Evolutionary conservation across 768 basidiomycete genomes (phyloP).

Genomic region (Mycena sanguinolenta): DNA sequence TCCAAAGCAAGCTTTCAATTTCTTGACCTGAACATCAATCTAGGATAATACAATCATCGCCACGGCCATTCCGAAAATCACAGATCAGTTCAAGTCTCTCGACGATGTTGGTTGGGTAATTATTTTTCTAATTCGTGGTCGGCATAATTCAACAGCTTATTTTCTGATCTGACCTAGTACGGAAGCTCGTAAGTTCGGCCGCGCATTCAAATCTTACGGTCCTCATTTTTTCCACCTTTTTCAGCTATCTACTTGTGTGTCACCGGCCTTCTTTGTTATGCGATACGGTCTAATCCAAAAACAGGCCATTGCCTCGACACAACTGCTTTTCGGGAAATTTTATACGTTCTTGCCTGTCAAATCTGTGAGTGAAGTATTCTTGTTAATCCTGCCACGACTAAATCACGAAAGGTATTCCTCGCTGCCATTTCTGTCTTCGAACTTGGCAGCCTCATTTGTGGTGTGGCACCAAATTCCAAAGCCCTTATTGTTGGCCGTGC

Average conservation of each 20-base stretch:
- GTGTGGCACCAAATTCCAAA: constrained; percentile 34
- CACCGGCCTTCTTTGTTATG: neutral
- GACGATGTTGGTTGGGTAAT: constrained; percentile 38
- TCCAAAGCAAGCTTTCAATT: neutral
- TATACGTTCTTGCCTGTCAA: constrained; percentile 41
- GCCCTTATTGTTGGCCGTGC: constrained; percentile 58
- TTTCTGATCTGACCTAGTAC: constrained; percentile 3
- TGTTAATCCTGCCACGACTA: neutral
- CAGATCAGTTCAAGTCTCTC: constrained; percentile 47
- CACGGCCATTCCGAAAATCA: constrained; percentile 39
- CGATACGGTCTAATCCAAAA: neutral
- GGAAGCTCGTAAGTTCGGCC: constrained; percentile 23
- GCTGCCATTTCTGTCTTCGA: constrained; percentile 54
- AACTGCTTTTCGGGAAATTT: constrained; percentile 42
- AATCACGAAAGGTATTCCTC: constrained; percentile 20
- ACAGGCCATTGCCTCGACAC: constrained; percentile 28
- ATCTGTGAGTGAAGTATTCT: neutral
- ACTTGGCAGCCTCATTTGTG: constrained; percentile 55
- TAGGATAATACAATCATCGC: constrained; percentile 13
- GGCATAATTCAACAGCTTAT: neutral
- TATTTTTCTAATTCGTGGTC: neutral
- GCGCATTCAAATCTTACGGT: neutral
- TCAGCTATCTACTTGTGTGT: constrained; percentile 26
- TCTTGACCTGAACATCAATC: neutral
- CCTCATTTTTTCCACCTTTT: neutral